Evolutionary conservation across 352 stramenopile species (phyloP).

Genomic region (Stephanocyclus meneghinianus): DNA sequence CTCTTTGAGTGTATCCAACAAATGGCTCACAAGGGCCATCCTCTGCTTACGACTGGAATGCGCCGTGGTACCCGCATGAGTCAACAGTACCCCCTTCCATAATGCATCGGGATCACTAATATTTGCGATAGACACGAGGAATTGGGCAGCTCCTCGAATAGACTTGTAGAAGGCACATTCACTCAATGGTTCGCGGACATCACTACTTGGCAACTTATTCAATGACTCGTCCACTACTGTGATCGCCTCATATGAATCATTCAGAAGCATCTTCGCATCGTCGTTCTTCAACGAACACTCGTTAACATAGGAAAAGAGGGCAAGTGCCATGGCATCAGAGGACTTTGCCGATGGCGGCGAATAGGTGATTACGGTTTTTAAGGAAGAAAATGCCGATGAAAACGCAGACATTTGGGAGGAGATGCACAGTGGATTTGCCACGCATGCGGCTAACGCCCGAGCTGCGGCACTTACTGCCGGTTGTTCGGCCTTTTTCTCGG

Average conservation of each 20-base stretch:
- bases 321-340: conserved; percentile 49
- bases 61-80: conserved; percentile 63
- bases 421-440: conserved; percentile 47
- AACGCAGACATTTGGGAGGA: conserved; percentile 4
- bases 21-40: conserved; percentile 46
- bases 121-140: conserved; percentile 32
- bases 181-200: conserved; percentile 38
- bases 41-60: conserved; percentile 53
- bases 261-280: conserved; percentile 21
- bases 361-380: conserved; percentile 63
- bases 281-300: conserved; percentile 50
- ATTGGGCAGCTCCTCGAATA: conserved; percentile 48
- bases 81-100: conserved; percentile 60
- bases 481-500: conserved; percentile 32
- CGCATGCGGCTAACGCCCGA: conserved; percentile 58
- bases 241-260: conserved; percentile 49
- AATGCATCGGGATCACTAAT: conserved; percentile 27
- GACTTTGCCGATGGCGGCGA: conserved; percentile 30
- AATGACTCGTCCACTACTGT: conserved; percentile 51
- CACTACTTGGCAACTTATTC: conserved; percentile 33
- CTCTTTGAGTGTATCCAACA: conserved; percentile 41
- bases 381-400: conserved; percentile 47
- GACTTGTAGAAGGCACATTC: conserved; percentile 31
- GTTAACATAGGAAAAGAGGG: conserved; percentile 65
- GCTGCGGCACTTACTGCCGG: conserved; percentile 46